phyloP scores from a whole-genome alignment of 176 grass and related monocot species.

The Rhipidocladum racemiflorum region DNA sequence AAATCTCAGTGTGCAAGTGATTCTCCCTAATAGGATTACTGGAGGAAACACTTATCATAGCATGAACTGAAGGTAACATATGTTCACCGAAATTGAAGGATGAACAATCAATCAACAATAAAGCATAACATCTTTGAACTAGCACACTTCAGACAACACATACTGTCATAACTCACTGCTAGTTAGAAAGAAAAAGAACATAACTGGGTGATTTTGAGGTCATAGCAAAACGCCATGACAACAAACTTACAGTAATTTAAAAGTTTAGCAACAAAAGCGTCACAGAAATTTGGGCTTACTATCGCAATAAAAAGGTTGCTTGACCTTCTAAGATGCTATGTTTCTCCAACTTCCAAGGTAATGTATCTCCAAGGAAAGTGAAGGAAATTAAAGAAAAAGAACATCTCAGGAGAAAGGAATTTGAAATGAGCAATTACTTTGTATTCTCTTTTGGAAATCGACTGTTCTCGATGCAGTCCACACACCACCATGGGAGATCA shows the following conservation, averaged over 20 bases:
- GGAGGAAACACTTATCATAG: not conserved
- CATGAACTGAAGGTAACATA: not conserved
- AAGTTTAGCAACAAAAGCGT: not conserved
- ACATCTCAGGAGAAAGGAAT: not conserved
- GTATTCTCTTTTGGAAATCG: slow-evolving; percentile 90
- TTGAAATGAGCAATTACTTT: slow-evolving; percentile 57
- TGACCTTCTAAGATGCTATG: not conserved
- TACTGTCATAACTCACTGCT: not conserved
- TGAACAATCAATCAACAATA: not conserved
- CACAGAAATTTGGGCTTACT: not conserved
- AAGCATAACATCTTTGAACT: slow-evolving; percentile 10
- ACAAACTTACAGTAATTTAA: not conserved
- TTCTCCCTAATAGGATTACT: not conserved
- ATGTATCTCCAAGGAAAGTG: not conserved
- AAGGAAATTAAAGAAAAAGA: slow-evolving; percentile 5
- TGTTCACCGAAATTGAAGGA: slow-evolving; percentile 56
- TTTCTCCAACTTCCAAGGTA: slow-evolving; percentile 7
- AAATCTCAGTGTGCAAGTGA: not conserved
- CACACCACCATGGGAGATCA: slow-evolving; percentile 96
- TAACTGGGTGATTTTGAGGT: not conserved
- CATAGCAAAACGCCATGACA: not conserved
- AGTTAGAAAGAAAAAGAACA: not conserved
- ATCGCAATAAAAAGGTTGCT: not conserved
- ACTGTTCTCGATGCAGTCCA: slow-evolving; percentile 64
- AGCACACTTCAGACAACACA: not conserved